phyloP scores from a whole-genome alignment of 2,329 filamentous ascomycete genomes.

The Chalaropsis ovoidea region DNA sequence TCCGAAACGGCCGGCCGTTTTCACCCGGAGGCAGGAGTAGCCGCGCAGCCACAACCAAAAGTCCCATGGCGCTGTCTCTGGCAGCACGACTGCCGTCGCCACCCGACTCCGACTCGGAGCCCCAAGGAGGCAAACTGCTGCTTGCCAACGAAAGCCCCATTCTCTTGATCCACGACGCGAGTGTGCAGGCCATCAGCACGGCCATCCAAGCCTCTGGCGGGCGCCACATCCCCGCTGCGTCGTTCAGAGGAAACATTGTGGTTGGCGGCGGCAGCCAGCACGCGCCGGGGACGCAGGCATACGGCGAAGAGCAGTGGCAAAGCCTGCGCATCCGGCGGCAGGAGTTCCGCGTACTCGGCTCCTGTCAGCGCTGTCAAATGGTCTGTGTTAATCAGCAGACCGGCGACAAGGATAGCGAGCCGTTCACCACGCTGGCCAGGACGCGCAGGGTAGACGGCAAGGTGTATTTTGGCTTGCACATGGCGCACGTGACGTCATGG shows the following conservation, averaged over 20 bases:
- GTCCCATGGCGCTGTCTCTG: conserved; percentile 35
- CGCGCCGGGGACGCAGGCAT: conserved; percentile 43
- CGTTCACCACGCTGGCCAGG: conserved; percentile 79
- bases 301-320: conserved; percentile 72
- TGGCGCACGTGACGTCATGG: conserved; percentile 40
- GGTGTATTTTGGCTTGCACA: conserved; percentile 82
- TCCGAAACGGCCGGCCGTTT: conserved; percentile 20
- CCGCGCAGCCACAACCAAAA: neutral
- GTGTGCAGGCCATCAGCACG: conserved; percentile 58
- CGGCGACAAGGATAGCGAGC: conserved; percentile 67
- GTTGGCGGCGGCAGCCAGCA: conserved; percentile 41
- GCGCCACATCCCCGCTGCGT: conserved; percentile 49
- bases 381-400: conserved; percentile 85
- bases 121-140: conserved; percentile 48
- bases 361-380: conserved; percentile 89
- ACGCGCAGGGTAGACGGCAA: conserved; percentile 74
- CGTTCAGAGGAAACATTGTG: conserved; percentile 84
- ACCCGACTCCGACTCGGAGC: conserved; percentile 48
- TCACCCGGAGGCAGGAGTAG: conserved; percentile 28
- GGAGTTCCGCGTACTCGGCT: conserved; percentile 62
- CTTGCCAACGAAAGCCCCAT: conserved; percentile 93
- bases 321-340: conserved; percentile 55
- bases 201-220: conserved; percentile 8
- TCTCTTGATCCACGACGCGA: conserved; percentile 68
- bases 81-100: conserved; percentile 40